A percentile compares a stretch with the other conserved stretches of the same genome.
Evolutionary conservation across 2,329 filamentous ascomycete species (phyloP).

Genomic region (Teratosphaeria nubilosa): DNA sequence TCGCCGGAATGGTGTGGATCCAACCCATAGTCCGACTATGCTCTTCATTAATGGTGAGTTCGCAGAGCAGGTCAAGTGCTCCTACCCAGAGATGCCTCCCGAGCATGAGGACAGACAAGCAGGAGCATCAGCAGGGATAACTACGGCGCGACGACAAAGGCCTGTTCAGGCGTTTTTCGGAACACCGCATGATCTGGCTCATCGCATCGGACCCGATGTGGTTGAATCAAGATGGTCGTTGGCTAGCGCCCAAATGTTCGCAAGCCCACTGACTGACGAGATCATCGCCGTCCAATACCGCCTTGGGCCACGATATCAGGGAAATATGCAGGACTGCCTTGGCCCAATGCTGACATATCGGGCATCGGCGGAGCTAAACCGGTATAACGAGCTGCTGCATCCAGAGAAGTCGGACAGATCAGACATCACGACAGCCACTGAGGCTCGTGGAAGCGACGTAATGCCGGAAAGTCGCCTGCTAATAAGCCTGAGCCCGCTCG

Average conservation of each 20-base stretch:
- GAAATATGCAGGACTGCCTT: constrained; percentile 93
- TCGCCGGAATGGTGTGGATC: constrained; percentile 32
- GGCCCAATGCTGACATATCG: constrained; percentile 95
- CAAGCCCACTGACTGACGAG: constrained; percentile 82
- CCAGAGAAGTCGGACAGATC: constrained; percentile 83
- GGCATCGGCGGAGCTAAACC: constrained; percentile 79
- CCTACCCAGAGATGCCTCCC: constrained; percentile 71
- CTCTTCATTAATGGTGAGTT: constrained; percentile 92
- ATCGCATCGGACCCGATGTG: constrained; percentile 60
- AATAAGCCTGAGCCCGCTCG: constrained; percentile 71
- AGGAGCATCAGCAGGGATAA: constrained; percentile 1
- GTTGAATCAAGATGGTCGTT: constrained; percentile 78
- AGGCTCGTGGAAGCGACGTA: constrained; percentile 71
- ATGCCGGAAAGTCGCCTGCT: constrained; percentile 73
- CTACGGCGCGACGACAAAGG: constrained; percentile 18
- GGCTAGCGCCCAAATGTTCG: constrained; percentile 79
- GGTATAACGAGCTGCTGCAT: constrained; percentile 84
- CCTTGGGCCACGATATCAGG: constrained; percentile 81
- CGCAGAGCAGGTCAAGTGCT: constrained; percentile 79
- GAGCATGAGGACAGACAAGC: constrained; percentile 22
- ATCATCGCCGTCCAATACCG: constrained; percentile 83
- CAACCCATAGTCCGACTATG: constrained; percentile 45
- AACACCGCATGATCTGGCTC: constrained; percentile 79
- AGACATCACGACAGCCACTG: constrained; percentile 81
- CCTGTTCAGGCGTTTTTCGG: constrained; percentile 88